phyloP scores from a whole-genome alignment of 768 basidiomycete species.

The Suillus americanus region DNA sequence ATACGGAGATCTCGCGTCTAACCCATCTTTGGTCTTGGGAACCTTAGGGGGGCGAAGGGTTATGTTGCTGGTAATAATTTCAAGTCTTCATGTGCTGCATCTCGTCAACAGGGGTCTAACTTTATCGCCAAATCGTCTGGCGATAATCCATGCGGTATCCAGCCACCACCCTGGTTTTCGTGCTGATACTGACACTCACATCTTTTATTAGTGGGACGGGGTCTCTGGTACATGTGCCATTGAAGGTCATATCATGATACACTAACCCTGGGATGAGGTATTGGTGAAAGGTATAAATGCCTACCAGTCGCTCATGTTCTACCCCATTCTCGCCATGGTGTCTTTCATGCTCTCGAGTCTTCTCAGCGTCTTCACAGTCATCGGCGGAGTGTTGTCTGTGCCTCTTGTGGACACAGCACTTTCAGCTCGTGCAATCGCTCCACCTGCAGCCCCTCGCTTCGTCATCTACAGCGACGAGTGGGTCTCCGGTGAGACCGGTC shows the following conservation, averaged over 20 bases:
- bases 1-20: background rate
- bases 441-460: slow-evolving; percentile 37
- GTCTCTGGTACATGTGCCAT: background rate
- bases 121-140: background rate
- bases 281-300: slow-evolving; percentile 7
- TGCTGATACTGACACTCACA: background rate
- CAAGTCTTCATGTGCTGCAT: background rate
- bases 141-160: background rate
- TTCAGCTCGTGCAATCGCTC: slow-evolving; percentile 1
- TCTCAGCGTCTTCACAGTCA: background rate
- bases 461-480: slow-evolving; percentile 40
- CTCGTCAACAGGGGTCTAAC: background rate
- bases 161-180: background rate
- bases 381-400: background rate
- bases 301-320: background rate
- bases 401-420: background rate
- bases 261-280: background rate
- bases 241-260: background rate
- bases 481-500: slow-evolving; percentile 38
- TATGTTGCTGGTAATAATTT: background rate
- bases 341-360: slow-evolving; percentile 8
- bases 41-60: too few species aligned
- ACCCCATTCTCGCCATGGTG: slow-evolving; percentile 1
- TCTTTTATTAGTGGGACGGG: background rate
- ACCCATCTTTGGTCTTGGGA: background rate